A percentile compares a stretch with the other conserved stretches of the same genome.
Evolutionary conservation across 2,329 filamentous ascomycete species (phyloP).

Genomic region (Fusarium sp.): DNA sequence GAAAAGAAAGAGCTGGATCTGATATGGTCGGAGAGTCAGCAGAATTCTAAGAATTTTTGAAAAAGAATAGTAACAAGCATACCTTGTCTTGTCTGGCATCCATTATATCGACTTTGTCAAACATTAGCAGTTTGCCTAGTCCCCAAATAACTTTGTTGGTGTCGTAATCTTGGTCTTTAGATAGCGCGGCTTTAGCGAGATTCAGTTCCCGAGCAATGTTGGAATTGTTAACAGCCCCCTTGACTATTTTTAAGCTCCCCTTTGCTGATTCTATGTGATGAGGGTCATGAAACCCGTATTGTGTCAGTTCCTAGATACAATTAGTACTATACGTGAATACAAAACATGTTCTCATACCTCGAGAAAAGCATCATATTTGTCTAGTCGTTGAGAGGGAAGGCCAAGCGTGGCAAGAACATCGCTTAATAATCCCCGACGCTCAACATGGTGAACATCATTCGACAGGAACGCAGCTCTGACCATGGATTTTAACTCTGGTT

Average conservation of each 20-base stretch:
- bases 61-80: background rate
- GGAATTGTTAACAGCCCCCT: fast-evolving
- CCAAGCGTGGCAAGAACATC: fast-evolving
- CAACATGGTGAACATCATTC: fast-evolving
- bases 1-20: background rate
- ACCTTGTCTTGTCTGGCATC: fast-evolving
- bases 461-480: background rate
- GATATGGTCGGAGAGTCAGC: fast-evolving
- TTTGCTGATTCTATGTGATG: fast-evolving
- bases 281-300: fast-evolving
- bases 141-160: background rate
- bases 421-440: fast-evolving
- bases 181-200: fast-evolving
- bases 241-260: fast-evolving
- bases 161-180: background rate
- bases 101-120: background rate
- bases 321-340: fast-evolving
- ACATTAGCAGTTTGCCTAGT: background rate
- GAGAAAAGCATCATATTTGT: fast-evolving
- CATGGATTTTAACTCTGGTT: fast-evolving
- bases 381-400: fast-evolving
- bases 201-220: fast-evolving
- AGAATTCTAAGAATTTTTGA: fast-evolving
- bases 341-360: fast-evolving
- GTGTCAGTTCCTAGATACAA: fast-evolving